These are phyloP conservation scores for Pseudozyma hubeiensis DNA, from an alignment of 1,284 basidiomycete species.

Conservation along the genomic window DNA sequence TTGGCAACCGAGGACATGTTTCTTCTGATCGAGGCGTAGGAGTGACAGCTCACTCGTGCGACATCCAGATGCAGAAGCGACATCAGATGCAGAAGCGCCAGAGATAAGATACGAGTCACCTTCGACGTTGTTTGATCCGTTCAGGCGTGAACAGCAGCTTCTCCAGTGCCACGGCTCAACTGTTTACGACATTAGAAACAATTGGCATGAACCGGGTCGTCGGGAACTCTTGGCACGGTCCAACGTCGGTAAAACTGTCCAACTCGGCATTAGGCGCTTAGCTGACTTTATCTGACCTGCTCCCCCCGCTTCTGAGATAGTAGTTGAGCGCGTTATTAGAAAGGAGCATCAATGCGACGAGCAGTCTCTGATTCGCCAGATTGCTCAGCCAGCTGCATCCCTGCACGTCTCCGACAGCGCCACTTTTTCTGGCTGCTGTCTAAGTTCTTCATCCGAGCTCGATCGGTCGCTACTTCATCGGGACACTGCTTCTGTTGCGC, in stretches of 20 bases:
- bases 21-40: neutral
- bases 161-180: neutral
- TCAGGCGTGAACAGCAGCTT: neutral
- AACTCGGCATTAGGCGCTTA: neutral
- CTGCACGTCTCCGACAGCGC: no score
- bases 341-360: no score
- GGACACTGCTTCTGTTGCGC: neutral
- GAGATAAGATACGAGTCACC: slow-evolving; percentile 20
- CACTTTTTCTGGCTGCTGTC: slow-evolving; percentile 17
- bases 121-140: no score
- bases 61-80: neutral
- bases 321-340: neutral
- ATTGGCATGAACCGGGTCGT: neutral
- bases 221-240: slow-evolving; percentile 7
- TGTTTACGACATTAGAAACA: no score
- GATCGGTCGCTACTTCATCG: no score
- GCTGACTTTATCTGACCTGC: neutral
- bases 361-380: no score
- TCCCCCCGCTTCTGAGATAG: neutral
- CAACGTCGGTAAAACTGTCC: neutral
- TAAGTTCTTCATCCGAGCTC: neutral
- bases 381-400: no score
- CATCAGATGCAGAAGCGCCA: neutral
- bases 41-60: slow-evolving; percentile 10
- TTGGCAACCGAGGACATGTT: no score